A percentile compares a stretch with the other conserved stretches of the same genome.
Evolutionary conservation across 306 rosid species (phyloP).

Genomic region (Vigna radiata): DNA sequence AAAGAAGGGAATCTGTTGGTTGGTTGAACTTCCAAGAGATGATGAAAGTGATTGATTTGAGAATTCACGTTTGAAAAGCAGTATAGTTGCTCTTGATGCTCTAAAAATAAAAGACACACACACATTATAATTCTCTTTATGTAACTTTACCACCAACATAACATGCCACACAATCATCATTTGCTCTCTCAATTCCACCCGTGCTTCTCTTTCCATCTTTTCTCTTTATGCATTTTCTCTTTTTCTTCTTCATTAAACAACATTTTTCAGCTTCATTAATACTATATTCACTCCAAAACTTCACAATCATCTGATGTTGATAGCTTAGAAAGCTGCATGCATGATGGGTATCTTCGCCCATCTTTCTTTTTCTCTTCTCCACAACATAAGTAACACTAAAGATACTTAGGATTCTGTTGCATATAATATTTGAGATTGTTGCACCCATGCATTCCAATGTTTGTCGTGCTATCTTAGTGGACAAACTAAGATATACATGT

Average conservation of each 20-base stretch:
- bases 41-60: constrained; percentile 7
- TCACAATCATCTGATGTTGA: too few species aligned
- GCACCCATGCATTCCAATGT: too few species aligned
- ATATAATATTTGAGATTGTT: too few species aligned
- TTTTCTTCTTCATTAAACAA: background rate
- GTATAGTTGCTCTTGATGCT: background rate
- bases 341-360: too few species aligned
- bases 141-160: background rate
- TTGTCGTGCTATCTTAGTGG: too few species aligned
- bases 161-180: background rate
- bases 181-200: background rate
- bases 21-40: background rate
- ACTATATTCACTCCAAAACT: too few species aligned
- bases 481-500: too few species aligned
- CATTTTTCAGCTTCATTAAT: background rate
- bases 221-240: background rate
- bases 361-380: too few species aligned
- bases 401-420: too few species aligned
- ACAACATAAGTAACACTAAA: too few species aligned
- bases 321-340: too few species aligned
- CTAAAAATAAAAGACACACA: background rate
- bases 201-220: background rate
- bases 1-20: background rate
- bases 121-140: background rate
- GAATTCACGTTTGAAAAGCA: background rate